These are phyloP conservation scores for Coemansia sp. DNA, from an alignment of 192 early-diverging fungal genomes.

Conservation along the genomic window DNA sequence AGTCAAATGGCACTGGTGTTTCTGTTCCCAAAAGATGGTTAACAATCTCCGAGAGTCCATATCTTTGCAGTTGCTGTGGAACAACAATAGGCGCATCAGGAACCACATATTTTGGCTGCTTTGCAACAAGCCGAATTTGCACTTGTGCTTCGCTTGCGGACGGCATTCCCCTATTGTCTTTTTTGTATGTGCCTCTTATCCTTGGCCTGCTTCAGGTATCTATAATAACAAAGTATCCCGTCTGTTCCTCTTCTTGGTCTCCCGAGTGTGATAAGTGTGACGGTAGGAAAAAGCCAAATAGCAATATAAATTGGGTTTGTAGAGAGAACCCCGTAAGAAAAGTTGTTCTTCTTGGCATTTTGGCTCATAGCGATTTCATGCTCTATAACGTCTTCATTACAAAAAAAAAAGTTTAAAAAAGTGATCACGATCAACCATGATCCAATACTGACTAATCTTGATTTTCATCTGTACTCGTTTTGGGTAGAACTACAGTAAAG, in stretches of 20 bases:
- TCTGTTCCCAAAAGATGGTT: conserved; percentile 78
- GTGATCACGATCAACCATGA: background rate
- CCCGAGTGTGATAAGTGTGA: background rate
- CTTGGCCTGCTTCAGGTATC: background rate
- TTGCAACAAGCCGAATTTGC: conserved; percentile 83
- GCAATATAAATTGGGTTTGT: background rate
- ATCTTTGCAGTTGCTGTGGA: conserved; percentile 79
- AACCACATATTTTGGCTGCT: conserved; percentile 73
- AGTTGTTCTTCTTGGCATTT: background rate
- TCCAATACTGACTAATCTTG: background rate
- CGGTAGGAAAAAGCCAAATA: background rate
- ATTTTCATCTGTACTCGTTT: background rate
- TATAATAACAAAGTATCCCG: background rate
- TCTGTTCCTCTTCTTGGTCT: background rate
- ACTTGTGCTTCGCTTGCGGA: conserved; percentile 59
- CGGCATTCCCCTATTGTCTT: conserved; percentile 22
- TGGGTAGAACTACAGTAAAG: background rate
- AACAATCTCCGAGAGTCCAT: conserved; percentile 91
- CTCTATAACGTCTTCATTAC: background rate
- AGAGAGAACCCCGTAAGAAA: background rate
- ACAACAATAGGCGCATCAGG: conserved; percentile 84
- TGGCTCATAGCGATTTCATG: too few species aligned
- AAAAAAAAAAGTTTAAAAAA: background rate
- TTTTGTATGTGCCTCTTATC: background rate
- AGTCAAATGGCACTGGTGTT: conserved; percentile 83